Base-by-base conservation (phyloP, 2,329 filamentous ascomycete genomes). In the Phialophora chinensis region DNA sequence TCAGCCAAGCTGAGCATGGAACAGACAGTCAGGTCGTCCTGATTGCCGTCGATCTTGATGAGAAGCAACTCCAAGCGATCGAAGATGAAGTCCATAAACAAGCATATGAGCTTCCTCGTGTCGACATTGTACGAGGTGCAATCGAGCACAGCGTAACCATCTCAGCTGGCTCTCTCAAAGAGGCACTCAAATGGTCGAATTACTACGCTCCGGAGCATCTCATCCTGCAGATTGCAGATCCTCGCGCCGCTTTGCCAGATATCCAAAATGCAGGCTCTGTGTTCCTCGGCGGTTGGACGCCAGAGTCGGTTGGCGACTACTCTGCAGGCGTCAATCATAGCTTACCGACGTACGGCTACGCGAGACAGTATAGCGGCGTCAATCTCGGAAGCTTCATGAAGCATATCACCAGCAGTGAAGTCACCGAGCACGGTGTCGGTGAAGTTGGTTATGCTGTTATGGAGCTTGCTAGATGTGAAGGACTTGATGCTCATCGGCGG, bases 251-350 rank as follows among this genome's bases (percentile, higher is more conserved):
- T 2, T 89, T 96, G 0, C 88, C 91, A 42, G 81, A 90, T 77
- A 93, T 99, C 27, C 87, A 93, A 81, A 97, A 99, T 73, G 95
- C 95, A 1, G 95, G 95, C 20, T 97, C 92, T 76, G 93, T 99
- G 6, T 99, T 99, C 77, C 89, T 98, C 71, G 95, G 95, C 10
- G 85, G 91, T 71, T 99, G 95, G 95, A 98, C 95, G 0, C 95
- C 95, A 5, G 95, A 99, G 81, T 96, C 92, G 77, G 95, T 99
- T 2, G 95, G 95, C 54, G 95, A 99, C 78, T 99, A 99, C 82
- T 97, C 93, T 70, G 95, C 95, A 61, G 95, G 95, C 75, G 95
- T 99, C 50, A 99, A 99, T 79, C 95, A 99, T 83, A 96, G 92
- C 66, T 83, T 99, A 71, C 95, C 95, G 60, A 99, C 95, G 0